phyloP scores from a whole-genome alignment of 768 basidiomycete species.

The Suillus plorans region DNA sequence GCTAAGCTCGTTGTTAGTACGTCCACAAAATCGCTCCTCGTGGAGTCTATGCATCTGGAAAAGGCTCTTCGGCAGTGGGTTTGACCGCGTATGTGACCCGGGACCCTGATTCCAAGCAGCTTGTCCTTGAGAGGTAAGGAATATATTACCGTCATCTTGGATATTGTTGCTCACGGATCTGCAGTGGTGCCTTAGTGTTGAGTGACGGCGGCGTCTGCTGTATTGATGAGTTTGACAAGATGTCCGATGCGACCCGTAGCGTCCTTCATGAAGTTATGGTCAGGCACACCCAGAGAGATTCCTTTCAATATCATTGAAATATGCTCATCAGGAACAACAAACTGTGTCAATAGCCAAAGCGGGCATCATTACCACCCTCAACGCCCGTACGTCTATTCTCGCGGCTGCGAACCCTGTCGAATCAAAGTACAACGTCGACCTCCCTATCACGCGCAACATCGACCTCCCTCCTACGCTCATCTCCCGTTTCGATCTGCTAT shows the following conservation, averaged over 20 bases:
- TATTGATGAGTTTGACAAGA: constrained; percentile 99
- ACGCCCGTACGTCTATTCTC: constrained; percentile 96
- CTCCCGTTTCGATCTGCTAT: constrained; percentile 95
- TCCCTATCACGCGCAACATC: constrained; percentile 94
- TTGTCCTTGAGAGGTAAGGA: constrained; percentile 89
- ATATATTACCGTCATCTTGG: neutral
- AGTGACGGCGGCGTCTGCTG: constrained; percentile 98
- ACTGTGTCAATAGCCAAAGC: constrained; percentile 99
- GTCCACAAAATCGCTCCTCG: constrained; percentile 98
- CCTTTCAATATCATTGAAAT: neutral
- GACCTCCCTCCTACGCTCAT: constrained; percentile 97
- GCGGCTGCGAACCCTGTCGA: constrained; percentile 98
- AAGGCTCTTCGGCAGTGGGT: constrained; percentile 98
- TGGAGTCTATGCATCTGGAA: constrained; percentile 96
- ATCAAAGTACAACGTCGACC: constrained; percentile 88
- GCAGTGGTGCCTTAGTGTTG: constrained; percentile 87
- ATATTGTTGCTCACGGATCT: constrained; percentile 5
- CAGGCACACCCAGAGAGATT: constrained; percentile 16
- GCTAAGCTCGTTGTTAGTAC: constrained; percentile 53
- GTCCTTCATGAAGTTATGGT: constrained; percentile 99
- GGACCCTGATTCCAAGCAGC: constrained; percentile 97
- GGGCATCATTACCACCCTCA: constrained; percentile 97
- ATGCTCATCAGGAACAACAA: constrained; percentile 84
- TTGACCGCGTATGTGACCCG: constrained; percentile 97
- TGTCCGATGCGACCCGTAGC: constrained; percentile 96